Evolutionary conservation across 345 rosid genomes (phyloP).

Genomic region (Syzygium jambos): DNA sequence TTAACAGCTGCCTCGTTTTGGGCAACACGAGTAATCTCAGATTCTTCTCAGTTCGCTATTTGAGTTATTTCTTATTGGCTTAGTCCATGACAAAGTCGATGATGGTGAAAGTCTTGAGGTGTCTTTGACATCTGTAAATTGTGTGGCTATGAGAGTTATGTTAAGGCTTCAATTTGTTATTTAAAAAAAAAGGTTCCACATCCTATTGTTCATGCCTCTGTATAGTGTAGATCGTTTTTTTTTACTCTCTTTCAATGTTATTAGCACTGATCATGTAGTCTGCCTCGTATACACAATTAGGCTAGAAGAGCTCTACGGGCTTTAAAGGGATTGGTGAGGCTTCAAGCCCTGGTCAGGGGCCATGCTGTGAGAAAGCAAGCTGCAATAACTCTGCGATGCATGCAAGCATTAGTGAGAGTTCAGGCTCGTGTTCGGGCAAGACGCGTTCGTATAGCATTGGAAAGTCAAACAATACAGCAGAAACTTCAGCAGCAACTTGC

Average conservation of each 20-base stretch:
- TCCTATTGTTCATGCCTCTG: not conserved
- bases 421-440: slow-evolving; percentile 99
- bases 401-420: slow-evolving; percentile 99
- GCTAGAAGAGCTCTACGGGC: slow-evolving; percentile 98
- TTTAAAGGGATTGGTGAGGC: slow-evolving; percentile 94
- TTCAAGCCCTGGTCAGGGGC: slow-evolving; percentile 97
- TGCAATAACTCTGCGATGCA: slow-evolving; percentile 97
- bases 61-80: not conserved
- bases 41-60: not conserved
- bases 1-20: not conserved
- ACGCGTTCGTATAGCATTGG: slow-evolving; percentile 89
- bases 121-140: not conserved
- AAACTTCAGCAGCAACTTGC: slow-evolving; percentile 75
- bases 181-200: not conserved
- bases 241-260: not conserved
- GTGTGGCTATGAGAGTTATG: not conserved
- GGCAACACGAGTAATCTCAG: not conserved
- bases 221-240: not conserved
- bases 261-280: not conserved
- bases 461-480: slow-evolving; percentile 72
- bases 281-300: slow-evolving; percentile 15
- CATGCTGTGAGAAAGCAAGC: slow-evolving; percentile 99
- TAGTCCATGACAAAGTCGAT: not conserved
- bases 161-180: not conserved
- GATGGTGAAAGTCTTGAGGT: not conserved